These are phyloP conservation scores for Starmera amethionina DNA, from an alignment of 805 yeast genomes.

Conservation along the genomic window DNA sequence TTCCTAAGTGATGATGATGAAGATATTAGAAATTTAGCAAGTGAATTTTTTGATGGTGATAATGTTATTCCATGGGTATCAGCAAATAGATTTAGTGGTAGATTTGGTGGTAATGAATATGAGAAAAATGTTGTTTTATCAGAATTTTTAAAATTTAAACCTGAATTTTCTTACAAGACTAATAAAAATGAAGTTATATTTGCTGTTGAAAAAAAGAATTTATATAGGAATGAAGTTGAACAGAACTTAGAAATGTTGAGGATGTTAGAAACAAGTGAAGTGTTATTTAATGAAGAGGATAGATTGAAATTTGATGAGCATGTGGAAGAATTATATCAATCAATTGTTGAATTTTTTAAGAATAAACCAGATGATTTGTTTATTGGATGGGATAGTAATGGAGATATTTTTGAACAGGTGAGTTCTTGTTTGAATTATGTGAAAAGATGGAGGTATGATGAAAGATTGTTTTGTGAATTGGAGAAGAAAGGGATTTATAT, in stretches of 20 bases:
- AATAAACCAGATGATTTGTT: constrained; percentile 15
- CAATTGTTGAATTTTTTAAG: constrained; percentile 4
- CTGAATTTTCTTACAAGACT: constrained; percentile 8
- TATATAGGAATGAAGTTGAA: constrained; percentile 44
- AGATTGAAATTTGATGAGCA: constrained; percentile 1
- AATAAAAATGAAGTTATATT: constrained; percentile 37
- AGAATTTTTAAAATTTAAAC: constrained; percentile 8
- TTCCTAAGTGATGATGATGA: constrained; percentile 60
- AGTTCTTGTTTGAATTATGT: constrained; percentile 1
- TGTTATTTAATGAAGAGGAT: not conserved
- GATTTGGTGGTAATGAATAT: constrained; percentile 4
- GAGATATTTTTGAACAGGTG: constrained; percentile 8
- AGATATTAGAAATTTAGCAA: constrained; percentile 40
- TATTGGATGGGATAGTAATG: constrained; percentile 21
- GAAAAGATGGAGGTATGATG: not conserved
- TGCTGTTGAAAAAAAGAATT: constrained; percentile 57
- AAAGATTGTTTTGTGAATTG: not conserved
- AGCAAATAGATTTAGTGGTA: constrained; percentile 17
- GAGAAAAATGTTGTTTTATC: constrained; percentile 6
- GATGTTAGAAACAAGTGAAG: constrained; percentile 9
- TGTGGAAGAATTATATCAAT: constrained; percentile 1
- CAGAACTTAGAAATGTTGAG: constrained; percentile 13
- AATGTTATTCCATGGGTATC: constrained; percentile 27
- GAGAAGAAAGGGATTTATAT: no score
- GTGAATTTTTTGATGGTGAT: constrained; percentile 26